Base-by-base conservation (phyloP, 106 monocot species). In the Dactylorhiza incarnata region DNA sequence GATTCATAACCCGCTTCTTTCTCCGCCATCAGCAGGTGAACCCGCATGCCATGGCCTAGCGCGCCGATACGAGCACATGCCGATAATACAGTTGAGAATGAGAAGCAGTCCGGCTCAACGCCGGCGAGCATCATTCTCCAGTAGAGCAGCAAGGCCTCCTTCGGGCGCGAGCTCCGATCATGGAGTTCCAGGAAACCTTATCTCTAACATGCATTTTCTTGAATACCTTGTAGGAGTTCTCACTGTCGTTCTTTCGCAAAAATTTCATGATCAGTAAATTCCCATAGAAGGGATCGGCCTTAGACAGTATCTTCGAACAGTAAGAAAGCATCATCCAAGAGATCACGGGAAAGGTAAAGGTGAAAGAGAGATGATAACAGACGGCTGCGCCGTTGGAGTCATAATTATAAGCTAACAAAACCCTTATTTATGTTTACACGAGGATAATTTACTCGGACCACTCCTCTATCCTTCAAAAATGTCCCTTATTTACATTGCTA, bases 151-250 rank as follows among this genome's bases (percentile, higher is more conserved):
- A 89, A 68, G 11, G 84, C 86, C 48, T 84, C 63, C 48, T 75
- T 24, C 1, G 78, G 74, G 7, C 68, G 51, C 1, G 52, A 80
- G 12, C 53, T n/a, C n/a, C 74, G 25, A 86, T 76, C 79, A 89
- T 84, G 48, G 89, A 80, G 47, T 89, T 89, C 86, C 86, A 89
- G 45, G 83, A 79, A 11, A 86, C 76, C 80, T 80, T 72, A 71
- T n/a, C n/a, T n/a, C n/a, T n/a, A n/a, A n/a, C n/a, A n/a, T n/a
- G n/a, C n/a, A n/a, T n/a, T n/a, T n/a, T 89, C 89, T 68, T 17
- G 51, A 89, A 89, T 49, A 89, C 62, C 52, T 16, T 6, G 11
- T 19, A 44, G 15, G 84, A 81, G 12, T 45, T 75, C 6, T 74
- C 89, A 16, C 75, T n/a, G 22, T 71, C 74, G 5, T 77, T 80